Base-by-base conservation (phyloP, 345 rosid species). In the Arabidopsis suecica region DNA sequence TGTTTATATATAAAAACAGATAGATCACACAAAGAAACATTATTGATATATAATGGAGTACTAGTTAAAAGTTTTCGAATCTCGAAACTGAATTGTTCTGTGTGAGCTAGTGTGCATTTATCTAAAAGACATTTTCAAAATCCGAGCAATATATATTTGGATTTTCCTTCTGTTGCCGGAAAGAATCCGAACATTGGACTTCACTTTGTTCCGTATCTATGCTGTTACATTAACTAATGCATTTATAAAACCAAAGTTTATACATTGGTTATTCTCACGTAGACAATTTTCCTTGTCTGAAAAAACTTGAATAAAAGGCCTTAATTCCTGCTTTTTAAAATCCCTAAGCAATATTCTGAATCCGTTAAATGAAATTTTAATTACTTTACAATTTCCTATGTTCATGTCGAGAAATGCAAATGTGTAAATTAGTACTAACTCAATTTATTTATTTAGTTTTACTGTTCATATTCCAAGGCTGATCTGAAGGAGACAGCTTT, bases 401-500 rank as follows among this genome's bases (percentile, higher is more conserved):
- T 32, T 78, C 73, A 49, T 71, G 68, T 78, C 80, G 80, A 78
- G 23, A 71, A 48, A 58, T 65, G 62, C 14, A 77, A 54, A 64
- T 71, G 16, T 63, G 58, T 77, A 77, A 34, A 69, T 10, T 70
- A 49, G 61, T 47, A 45, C 51, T 42, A 64, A 58, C 53, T 69
- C 40, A 28, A 16, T 47, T 41, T 40, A 61, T 34, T 42, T 49
- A 68, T 25, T 62, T 45, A 65, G 32, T 57, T 66, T 7, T 25
- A 59, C 68, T 51, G 64, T 72, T 78, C 77, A 65, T 57, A 72
- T 72, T 66, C 69, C 81, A 78, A 78, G 81, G 81, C 77, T 72
- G 81, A 65, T 78, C 73, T 72, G 73, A 78, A 72, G 73, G 69
- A 78, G 81, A 72, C 81, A 72, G 51, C 77, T 72, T 78, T 78